Base-by-base conservation (phyloP, 139 green algal genomes). In the Chlamydomonas eustigma region DNA sequence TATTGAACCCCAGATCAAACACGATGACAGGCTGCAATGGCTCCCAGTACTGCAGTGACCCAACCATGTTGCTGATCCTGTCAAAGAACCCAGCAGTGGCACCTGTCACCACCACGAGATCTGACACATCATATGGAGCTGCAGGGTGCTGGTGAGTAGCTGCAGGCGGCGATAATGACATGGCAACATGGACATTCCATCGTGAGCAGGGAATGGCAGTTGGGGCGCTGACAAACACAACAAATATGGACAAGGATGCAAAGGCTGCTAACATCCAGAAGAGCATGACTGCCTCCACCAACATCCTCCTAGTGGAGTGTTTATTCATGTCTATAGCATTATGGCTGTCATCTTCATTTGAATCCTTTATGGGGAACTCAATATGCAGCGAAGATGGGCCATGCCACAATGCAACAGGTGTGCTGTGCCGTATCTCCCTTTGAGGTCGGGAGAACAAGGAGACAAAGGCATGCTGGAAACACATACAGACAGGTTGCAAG, bases 1-100 rank as follows among this genome's bases (percentile, higher is more conserved):
- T 22, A 39, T 50, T 75, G 77, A 83, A 83, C 35, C 81, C 81
- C 63, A 86, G 77, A 77, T 86, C 81, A 37, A 83, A 86, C 18
- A 86, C 34, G 6, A 68, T 34, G 2, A 86, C 39, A 28, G 18
- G 58, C 22, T 75, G 64, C 24, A 18, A 4, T 24, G 81, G 81
- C 70, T 79, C 77, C 81, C 81, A 86, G n/a, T 44, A 5, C n/a
- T 68, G 44, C 67, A 86, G 22, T 0, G 36, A 76, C 1, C 73
- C 77, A 12, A 86, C 70, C 74, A 86, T 74, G 64, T 86, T 86
- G 50, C 51, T 36, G 63, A 83, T 28, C 8, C 81, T 63, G 77
- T 86, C 81, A 30, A 83, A 81, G 74, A 86, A 86, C 0, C 68
- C 74, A 4, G 44, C 35, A 4, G 74, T 83, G n/a, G 74, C 74